Evolutionary conservation across 164 flowering plant genomes (phyloP), one percentile per base, ranked within the genome.

Genomic region (Paratinospora sagittata): DNA sequence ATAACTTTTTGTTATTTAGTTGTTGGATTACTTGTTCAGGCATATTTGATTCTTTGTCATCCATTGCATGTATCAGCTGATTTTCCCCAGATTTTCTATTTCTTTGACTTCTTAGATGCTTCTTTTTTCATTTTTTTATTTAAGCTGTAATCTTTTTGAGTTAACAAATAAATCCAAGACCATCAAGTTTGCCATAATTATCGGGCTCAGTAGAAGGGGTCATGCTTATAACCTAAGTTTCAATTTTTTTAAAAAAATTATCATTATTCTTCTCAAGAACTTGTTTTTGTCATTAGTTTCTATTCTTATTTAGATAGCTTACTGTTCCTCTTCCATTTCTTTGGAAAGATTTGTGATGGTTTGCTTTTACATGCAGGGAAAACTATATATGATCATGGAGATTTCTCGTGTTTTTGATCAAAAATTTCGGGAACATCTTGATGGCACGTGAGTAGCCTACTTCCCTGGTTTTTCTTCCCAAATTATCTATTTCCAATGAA

Each of bases 361-460:
- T 63, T 65, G 45, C 3, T 61, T 33, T 6, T 37, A 27, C 23
- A n/a, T 83, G 78, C 86, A 90, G 96, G 96, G 96, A 41, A 90
- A 90, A 71, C 70, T 89, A 68, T 86, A 89, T 72, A 72, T 75
- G 75, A 87, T 89, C 65, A 85, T 88, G 87, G 96, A 90, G 83
- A 90, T 90, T 14, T 83, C 87, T 74, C 88, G 96, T 30, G 72
- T 74, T 21, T 90, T 90, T 75, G 96, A 90, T 82, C 90, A 86
- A 77, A 90, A 77, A 64, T 90, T 81, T 78, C 89, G 82, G 73
- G 96, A 90, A 68, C 96, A 90, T 83, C 89, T 90, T 67, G 96
- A 90, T 85, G 96, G 96, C 73, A 80, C 86, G 96, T 90, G 83
- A 63, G 92, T 85, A 57, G 72, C 36, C 24, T 65, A 19, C 8